Base-by-base conservation (phyloP, 129 eudicot genomes). In the Deinandra increscens region DNA sequence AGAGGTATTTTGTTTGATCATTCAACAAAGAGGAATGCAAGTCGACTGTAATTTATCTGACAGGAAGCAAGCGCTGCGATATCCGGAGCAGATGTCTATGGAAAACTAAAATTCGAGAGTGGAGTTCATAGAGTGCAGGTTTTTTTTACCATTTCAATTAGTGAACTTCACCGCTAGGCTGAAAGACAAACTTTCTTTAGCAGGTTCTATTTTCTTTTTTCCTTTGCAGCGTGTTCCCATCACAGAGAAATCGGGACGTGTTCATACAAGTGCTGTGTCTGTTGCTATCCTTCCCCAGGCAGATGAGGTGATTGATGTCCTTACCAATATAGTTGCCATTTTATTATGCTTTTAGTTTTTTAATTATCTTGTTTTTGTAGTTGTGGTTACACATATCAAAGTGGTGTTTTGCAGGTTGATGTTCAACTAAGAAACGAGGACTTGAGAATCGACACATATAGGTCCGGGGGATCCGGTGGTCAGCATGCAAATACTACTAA, bases 91-190 rank as follows among this genome's bases (percentile, higher is more conserved):
- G 88, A 84, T 80, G 96, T 86, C 23, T 94, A 87, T 72, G 98
- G 98, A 75, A 94, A 84, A 80, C 82, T 94, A 26, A 94, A 94
- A 86, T 94, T 94, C 71, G 99, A 94, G 88, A 94, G 98, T 78
- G 98, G 95, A 72, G 90, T 89, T 70, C 99, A 94, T 72, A 77
- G 99, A 85, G 99, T 94, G 77, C 99, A 94, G 99, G 97, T 89
- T 77, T 7, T n/a, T n/a, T 20, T 23, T 50, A 44, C 9, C 66
- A 60, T 36, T 58, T 12, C 10, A 39, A 4, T 48, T 38, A 22
- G 39, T 18, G 7, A 61, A 17, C 19, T 42, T 56, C 58, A 39
- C 43, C 23, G 44, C 54, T 59, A 22, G 51, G 42, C 20, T 38
- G 37, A 60, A 9, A 63, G 26, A 56, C 67, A 9, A 34, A 18